Evolutionary conservation across 306 rosid species (phyloP).

Genomic region (Prosopis cineraria): DNA sequence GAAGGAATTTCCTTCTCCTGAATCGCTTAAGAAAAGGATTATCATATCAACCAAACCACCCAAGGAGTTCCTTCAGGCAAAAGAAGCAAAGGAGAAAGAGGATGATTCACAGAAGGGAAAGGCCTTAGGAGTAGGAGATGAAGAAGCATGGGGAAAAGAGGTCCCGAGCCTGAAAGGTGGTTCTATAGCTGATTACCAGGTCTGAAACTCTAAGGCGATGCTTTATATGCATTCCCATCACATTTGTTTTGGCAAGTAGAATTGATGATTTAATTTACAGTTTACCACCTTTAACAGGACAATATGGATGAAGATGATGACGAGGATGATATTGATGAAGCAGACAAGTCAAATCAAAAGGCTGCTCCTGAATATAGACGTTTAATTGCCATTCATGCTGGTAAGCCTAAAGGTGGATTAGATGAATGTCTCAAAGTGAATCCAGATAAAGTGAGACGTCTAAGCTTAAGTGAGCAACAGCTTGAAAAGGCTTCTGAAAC

Average conservation of each 20-base stretch:
- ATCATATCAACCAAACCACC: conserved; percentile 98
- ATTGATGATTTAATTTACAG: conserved; percentile 19
- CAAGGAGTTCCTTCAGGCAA: conserved; percentile 79
- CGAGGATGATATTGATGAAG: conserved; percentile 56
- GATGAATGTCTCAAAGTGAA: conserved; percentile 75
- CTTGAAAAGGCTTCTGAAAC: conserved; percentile 77
- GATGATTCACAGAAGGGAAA: conserved; percentile 52
- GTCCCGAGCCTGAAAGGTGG: conserved; percentile 56
- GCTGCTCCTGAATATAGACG: conserved; percentile 74
- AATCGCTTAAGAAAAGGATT: conserved; percentile 71
- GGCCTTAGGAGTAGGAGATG: conserved; percentile 51
- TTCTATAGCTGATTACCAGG: conserved; percentile 58
- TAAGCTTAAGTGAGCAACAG: conserved; percentile 96
- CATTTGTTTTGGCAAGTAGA: conserved; percentile 29
- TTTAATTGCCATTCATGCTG: conserved; percentile 96
- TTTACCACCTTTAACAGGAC: conserved; percentile 41
- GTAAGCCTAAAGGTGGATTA: conserved; percentile 95
- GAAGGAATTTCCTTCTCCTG: conserved; percentile 94
- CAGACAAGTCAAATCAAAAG: conserved; percentile 49
- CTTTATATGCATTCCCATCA: conserved; percentile 16
- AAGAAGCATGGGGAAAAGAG: conserved; percentile 91
- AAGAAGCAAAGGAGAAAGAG: conserved; percentile 59
- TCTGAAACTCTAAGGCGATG: conserved; percentile 32
- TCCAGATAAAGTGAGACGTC: conserved; percentile 82
- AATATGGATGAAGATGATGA: conserved; percentile 47